A percentile compares a stretch with the other conserved stretches of the same genome.
phyloP scores from a whole-genome alignment of 805 yeast species.

The Sugiyamaella americana region DNA sequence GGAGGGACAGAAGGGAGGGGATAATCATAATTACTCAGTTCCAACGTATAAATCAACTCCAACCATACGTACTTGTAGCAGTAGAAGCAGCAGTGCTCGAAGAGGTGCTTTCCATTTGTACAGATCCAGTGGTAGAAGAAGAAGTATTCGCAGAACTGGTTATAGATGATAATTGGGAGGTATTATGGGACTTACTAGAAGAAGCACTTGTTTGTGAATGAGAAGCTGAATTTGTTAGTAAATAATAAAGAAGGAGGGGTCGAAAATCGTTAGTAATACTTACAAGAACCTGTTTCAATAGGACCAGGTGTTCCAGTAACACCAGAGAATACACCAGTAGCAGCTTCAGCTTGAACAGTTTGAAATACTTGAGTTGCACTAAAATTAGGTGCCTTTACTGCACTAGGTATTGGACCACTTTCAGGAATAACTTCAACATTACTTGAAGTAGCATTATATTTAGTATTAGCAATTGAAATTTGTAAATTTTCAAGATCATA shows the following conservation, averaged over 20 bases:
- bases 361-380: conserved; percentile 12
- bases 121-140: background rate
- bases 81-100: too few relatives aligned
- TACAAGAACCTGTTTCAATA: background rate
- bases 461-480: conserved; percentile 51
- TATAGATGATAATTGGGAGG: too few relatives aligned
- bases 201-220: too few relatives aligned
- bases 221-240: too few relatives aligned
- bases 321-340: background rate
- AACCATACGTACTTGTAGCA: too few relatives aligned
- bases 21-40: too few relatives aligned
- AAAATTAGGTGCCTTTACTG: conserved; percentile 24
- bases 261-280: too few relatives aligned
- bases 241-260: too few relatives aligned
- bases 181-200: too few relatives aligned
- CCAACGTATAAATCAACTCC: too few relatives aligned
- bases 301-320: background rate
- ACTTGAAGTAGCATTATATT: conserved; percentile 23
- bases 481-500: conserved; percentile 56
- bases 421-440: conserved; percentile 27
- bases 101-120: too few relatives aligned
- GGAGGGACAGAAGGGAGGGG: too few relatives aligned
- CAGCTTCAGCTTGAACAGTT: background rate
- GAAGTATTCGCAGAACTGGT: background rate
- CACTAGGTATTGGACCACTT: conserved; percentile 26